Evolutionary conservation across 192 early-diverging fungal species (phyloP).

Genomic region (Jimgerdemannia flammicorona): DNA sequence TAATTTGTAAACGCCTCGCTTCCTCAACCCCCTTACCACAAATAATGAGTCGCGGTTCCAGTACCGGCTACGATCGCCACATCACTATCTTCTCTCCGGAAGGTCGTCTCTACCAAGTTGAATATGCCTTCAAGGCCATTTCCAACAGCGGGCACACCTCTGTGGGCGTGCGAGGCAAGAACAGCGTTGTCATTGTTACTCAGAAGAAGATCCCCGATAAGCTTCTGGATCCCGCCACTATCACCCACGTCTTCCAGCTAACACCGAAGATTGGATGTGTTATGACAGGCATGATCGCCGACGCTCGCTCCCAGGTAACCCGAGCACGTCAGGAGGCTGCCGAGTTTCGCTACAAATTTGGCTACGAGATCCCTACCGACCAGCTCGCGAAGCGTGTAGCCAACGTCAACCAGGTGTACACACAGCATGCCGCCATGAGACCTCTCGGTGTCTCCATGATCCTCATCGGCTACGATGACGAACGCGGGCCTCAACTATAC

Average conservation of each 20-base stretch:
- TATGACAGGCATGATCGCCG: slow-evolving; percentile 96
- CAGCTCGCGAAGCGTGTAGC: slow-evolving; percentile 97
- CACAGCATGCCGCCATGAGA: slow-evolving; percentile 98
- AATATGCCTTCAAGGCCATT: slow-evolving; percentile 99
- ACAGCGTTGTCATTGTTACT: slow-evolving; percentile 90
- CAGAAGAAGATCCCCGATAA: slow-evolving; percentile 99
- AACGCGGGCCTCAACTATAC: slow-evolving; percentile 95
- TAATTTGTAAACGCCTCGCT: no score
- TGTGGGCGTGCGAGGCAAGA: slow-evolving; percentile 93
- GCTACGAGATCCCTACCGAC: slow-evolving; percentile 95
- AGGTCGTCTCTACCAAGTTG: slow-evolving; percentile 98
- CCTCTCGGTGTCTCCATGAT: slow-evolving; percentile 98
- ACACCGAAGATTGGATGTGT: slow-evolving; percentile 95
- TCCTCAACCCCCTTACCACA: slow-evolving; percentile 19
- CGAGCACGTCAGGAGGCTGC: slow-evolving; percentile 95
- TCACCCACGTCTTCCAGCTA: slow-evolving; percentile 91
- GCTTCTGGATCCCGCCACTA: slow-evolving; percentile 88
- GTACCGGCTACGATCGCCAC: slow-evolving; percentile 94
- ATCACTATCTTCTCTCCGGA: slow-evolving; percentile 99
- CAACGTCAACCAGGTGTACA: slow-evolving; percentile 98
- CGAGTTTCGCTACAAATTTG: slow-evolving; percentile 98
- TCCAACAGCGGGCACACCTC: slow-evolving; percentile 94
- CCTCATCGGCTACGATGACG: slow-evolving; percentile 93
- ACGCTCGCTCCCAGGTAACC: slow-evolving; percentile 89
- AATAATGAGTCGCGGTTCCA: slow-evolving; percentile 34